These are phyloP conservation scores for Psilocybe azurescens DNA, from an alignment of 768 basidiomycete genomes.

Conservation along the genomic window DNA sequence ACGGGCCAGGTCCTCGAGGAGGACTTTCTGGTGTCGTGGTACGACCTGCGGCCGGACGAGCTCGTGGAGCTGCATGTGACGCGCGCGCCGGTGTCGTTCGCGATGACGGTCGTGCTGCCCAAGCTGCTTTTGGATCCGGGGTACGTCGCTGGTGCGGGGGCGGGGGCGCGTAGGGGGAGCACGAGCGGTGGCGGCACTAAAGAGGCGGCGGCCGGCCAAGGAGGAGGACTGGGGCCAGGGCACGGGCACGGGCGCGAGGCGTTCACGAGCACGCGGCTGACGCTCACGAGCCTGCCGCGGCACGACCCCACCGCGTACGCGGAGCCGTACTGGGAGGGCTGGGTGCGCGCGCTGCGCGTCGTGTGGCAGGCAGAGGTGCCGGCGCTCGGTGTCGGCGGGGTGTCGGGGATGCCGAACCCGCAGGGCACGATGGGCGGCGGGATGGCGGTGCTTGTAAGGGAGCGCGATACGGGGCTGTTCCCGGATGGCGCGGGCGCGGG, in stretches of 20 bases:
- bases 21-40: slow-evolving; percentile 60
- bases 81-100: slow-evolving; percentile 18
- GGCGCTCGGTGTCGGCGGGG: neutral
- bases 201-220: neutral
- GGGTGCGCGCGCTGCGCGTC: slow-evolving; percentile 51
- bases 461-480: neutral
- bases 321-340: slow-evolving; percentile 63
- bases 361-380: slow-evolving; percentile 31
- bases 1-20: slow-evolving; percentile 77
- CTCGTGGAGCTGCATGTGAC: slow-evolving; percentile 70
- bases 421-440: neutral
- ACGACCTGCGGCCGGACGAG: slow-evolving; percentile 64
- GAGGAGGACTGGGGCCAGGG: neutral
- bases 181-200: too few species aligned
- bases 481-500: neutral
- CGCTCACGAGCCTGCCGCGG: slow-evolving; percentile 41
- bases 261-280: neutral
- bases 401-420: neutral
- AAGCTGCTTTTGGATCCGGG: slow-evolving; percentile 14
- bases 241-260: neutral
- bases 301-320: slow-evolving; percentile 42
- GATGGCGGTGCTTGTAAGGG: neutral
- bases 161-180: too few species aligned
- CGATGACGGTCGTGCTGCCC: slow-evolving; percentile 12
- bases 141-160: too few species aligned